phyloP scores from a whole-genome alignment of 2,329 filamentous ascomycete species.

The Neodidymelliopsis sp. region DNA sequence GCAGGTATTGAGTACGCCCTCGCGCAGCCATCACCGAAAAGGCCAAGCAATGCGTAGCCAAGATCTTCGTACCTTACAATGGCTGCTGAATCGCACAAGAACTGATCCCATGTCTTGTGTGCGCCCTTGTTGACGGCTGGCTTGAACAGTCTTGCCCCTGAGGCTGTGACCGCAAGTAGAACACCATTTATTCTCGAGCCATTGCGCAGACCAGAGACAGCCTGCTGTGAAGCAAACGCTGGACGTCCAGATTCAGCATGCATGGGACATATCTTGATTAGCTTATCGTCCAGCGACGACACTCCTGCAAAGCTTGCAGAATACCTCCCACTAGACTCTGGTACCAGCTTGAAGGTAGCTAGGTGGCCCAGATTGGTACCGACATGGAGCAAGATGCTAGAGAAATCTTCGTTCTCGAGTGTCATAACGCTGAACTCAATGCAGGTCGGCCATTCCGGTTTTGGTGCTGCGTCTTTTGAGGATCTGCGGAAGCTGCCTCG shows the following conservation, averaged over 20 bases:
- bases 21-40: conserved; percentile 83
- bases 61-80: conserved; percentile 78
- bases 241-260: conserved; percentile 77
- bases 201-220: conserved; percentile 77
- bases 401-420: conserved; percentile 91
- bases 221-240: conserved; percentile 76
- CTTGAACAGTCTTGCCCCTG: conserved; percentile 85
- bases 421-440: conserved; percentile 93
- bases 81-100: conserved; percentile 79
- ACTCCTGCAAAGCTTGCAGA: conserved; percentile 75
- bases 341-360: conserved; percentile 88
- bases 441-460: conserved; percentile 76
- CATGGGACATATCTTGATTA: conserved; percentile 82
- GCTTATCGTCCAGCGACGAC: conserved; percentile 67
- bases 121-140: conserved; percentile 88
- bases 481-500: conserved; percentile 72
- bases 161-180: conserved; percentile 76
- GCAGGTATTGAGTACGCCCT: conserved; percentile 87
- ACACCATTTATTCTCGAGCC: conserved; percentile 80
- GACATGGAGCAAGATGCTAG: conserved; percentile 90
- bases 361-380: conserved; percentile 86
- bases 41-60: conserved; percentile 79
- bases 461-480: conserved; percentile 55
- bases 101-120: conserved; percentile 85
- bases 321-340: conserved; percentile 73